Evolutionary conservation across 1,284 basidiomycete species (phyloP), one percentile per base, ranked within the genome.

Genomic region (Vanrija sp.): DNA sequence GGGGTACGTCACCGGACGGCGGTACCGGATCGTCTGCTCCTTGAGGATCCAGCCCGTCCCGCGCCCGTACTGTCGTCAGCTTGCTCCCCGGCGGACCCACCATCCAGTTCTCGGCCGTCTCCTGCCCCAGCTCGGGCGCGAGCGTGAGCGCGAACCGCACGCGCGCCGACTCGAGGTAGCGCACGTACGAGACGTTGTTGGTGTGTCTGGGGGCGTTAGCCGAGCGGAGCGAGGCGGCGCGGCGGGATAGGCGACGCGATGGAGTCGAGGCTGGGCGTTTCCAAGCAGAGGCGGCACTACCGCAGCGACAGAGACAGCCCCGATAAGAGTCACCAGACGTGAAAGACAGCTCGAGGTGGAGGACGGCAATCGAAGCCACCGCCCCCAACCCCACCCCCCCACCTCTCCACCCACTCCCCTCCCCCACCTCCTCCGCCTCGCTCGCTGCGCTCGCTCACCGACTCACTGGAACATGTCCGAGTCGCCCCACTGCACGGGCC

Each of bases 1-100:
- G 7, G 74, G 74, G 49, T 69, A 76, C 3, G 67, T 74, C 6
- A 72, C 62, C 0, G 73, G 73, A 50, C 68, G 70, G 41, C 67
- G 63, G 37, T 61, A 63, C 3, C 54, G 55, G n/a, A 63, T 45
- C n/a, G 47, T 45, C 7, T 53, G 31, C 25, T 64, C 62, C 45
- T 70, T 71, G 27, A 74, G 53, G 51, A 74, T 71, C 39, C 69
- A 57, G 19, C 69, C 67, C 3, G 61, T 71, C 10, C 65, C 63
- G 48, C 61, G 56, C 1, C 70, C 69, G 37, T 43, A 46, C 68
- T 71, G 52, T 2, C 15, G 35, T 62, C 49, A 62, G 60, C 47
- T 37, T 37, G 35, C 22, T 14, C 24, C 19, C 5, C 19, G 3
- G 4, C 8, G 8, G 15, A 47, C 54, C 38, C 22, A 56, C 54